Base-by-base conservation (phyloP, 352 stramenopile genomes). In the Thraustotheca clavata region DNA sequence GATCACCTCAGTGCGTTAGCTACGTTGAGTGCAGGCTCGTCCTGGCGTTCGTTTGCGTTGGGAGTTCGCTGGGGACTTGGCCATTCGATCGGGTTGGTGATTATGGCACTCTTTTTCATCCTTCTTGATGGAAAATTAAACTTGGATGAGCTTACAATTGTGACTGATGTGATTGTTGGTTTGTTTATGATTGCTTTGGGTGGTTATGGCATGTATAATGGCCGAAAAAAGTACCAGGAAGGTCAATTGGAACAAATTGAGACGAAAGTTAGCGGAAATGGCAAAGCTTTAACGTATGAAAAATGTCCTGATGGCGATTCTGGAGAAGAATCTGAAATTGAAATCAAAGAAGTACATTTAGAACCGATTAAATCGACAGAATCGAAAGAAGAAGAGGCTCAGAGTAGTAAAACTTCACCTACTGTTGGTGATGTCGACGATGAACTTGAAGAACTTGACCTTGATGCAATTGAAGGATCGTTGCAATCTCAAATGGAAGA, bases 41-140 rank as follows among this genome's bases (percentile, higher is more conserved):
- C 77, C 8, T 87, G 73, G 69, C 75, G 75, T 18, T 86, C 82
- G 6, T 95, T 96, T 67, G 72, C 75, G 18, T 74, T 96, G 1
- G 87, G 87, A 20, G 71, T 96, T 9, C 80, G 83, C 69, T 97
- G 88, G 89, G 89, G 89, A n/a, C 78, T 91, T 39, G 88, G 88
- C 33, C 88, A 97, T 67, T 88, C 74, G 41, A 83, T 89, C 20
- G 89, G 89, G 1, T 69, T 97, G 6, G 60, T 97, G 16, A 26
- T 87, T 34, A 86, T 87, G 74, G 89, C 69, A 32, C 68, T 76
- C 40, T 55, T 74, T 20, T 93, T 77, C 73, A 92, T 76, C 71
- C 81, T 74, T 14, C 67, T 76, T 49, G 83, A 77, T 60, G 74
- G 69, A n/a, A 77, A 77, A 40, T 59, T 77, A 26, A 77, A 82